phyloP scores from a whole-genome alignment of 2,329 filamentous ascomycete species.

The Fusarium armeniacum region DNA sequence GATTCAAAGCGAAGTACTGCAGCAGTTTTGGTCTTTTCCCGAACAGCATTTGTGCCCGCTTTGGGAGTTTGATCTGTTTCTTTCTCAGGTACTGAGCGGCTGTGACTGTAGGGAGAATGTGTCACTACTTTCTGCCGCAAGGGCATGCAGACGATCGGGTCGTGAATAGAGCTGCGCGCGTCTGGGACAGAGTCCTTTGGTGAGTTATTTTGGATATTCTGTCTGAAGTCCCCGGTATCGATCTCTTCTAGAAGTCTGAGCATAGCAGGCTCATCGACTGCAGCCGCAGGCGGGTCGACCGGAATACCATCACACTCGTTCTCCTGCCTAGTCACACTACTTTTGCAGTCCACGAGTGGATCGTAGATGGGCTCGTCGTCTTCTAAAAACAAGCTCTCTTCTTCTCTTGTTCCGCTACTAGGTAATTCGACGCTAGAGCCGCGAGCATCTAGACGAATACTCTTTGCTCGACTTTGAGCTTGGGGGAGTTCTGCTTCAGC shows the following conservation, averaged over 20 bases:
- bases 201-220: background rate
- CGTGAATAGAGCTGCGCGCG: background rate
- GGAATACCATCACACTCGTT: background rate
- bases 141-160: background rate
- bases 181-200: background rate
- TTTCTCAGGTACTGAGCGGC: background rate
- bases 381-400: background rate
- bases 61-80: background rate
- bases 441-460: constrained; percentile 2
- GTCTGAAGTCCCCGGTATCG: too few relatives aligned
- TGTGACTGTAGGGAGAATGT: background rate
- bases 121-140: too few relatives aligned
- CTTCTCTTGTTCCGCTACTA: background rate
- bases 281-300: background rate
- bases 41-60: too few relatives aligned
- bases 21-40: background rate
- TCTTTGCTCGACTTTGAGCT: constrained; percentile 6
- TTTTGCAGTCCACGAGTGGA: too few relatives aligned
- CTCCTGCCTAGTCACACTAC: too few relatives aligned
- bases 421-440: background rate
- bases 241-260: background rate
- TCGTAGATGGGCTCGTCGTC: background rate
- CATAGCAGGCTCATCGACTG: background rate
- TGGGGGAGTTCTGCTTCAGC: constrained; percentile 15
- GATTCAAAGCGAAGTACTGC: too few relatives aligned